phyloP scores from a whole-genome alignment of 306 rosid genomes.

The Hippophae tibetana region DNA sequence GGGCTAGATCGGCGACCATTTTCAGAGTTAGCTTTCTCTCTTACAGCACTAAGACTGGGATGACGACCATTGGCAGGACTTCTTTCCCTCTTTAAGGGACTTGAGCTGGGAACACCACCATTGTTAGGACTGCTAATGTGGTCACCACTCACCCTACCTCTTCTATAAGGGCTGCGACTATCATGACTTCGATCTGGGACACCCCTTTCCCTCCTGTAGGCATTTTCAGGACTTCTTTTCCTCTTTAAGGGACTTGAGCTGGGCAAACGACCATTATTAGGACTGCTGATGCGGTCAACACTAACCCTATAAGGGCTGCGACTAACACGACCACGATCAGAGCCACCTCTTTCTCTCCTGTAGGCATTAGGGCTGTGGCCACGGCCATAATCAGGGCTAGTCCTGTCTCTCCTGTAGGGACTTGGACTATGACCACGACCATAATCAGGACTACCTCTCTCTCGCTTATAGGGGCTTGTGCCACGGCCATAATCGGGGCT shows the following conservation, averaged over 20 bases:
- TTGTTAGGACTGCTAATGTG: constrained; percentile 13
- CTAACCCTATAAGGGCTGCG: constrained; percentile 45
- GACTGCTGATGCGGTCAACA: constrained; percentile 71
- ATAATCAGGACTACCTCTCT: constrained; percentile 96
- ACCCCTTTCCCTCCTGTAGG: no score
- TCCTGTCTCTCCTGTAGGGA: constrained; percentile 81
- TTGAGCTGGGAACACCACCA: constrained; percentile 21
- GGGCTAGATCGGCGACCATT: constrained; percentile 53
- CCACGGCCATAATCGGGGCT: constrained; percentile 99
- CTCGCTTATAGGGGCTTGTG: constrained; percentile 67
- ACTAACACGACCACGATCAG: no score
- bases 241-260: constrained; percentile 50
- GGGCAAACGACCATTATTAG: constrained; percentile 45
- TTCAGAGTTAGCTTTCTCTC: constrained; percentile 38
- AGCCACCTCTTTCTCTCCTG: no score
- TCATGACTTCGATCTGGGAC: no score
- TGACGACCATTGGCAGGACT: constrained; percentile 57
- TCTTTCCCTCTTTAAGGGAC: constrained; percentile 43
- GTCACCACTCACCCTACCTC: constrained; percentile 21
- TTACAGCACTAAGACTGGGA: constrained; percentile 36
- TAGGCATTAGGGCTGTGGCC: no score
- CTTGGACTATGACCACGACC: constrained; percentile 66
- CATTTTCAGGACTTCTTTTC: constrained; percentile 26
- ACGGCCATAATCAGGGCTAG: constrained; percentile 70
- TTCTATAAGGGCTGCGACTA: constrained; percentile 17